phyloP scores from a whole-genome alignment of 2,329 filamentous ascomycete species.

The Fusarium xyrophilum region DNA sequence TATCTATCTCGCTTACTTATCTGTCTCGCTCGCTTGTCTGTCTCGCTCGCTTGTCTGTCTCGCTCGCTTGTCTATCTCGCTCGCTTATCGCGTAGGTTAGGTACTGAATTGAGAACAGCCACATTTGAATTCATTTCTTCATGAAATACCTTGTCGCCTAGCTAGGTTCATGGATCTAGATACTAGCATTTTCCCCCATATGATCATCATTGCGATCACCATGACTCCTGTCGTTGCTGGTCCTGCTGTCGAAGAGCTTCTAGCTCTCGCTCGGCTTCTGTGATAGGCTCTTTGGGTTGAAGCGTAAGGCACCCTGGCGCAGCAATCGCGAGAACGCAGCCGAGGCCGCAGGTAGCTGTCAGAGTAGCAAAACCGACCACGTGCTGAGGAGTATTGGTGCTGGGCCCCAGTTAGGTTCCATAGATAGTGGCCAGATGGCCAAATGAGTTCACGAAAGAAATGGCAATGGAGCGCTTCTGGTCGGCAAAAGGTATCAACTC shows the following conservation, averaged over 20 bases:
- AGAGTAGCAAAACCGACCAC: conserved; percentile 37
- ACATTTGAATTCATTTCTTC: accelerated
- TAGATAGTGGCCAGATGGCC: conserved; percentile 17
- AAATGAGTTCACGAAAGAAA: conserved; percentile 14
- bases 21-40: too few relatives aligned
- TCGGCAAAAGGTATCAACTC: not conserved
- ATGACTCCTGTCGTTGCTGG: not conserved
- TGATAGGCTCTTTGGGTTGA: not conserved
- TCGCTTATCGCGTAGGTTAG: too few relatives aligned
- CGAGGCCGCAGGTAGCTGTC: not conserved
- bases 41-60: too few relatives aligned
- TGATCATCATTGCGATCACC: accelerated
- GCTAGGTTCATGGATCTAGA: too few relatives aligned
- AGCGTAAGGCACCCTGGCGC: not conserved
- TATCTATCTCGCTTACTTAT: too few relatives aligned
- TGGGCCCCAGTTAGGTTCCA: conserved; percentile 14
- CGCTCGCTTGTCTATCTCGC: too few relatives aligned
- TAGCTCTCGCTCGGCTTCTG: not conserved
- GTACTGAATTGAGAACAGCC: too few relatives aligned
- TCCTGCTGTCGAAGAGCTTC: not conserved
- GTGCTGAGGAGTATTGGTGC: conserved; percentile 44
- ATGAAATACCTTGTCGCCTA: accelerated
- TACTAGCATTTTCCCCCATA: accelerated
- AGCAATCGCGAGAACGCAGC: not conserved
- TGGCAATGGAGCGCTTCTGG: conserved; percentile 10